Evolutionary conservation across 164 flowering plant species (phyloP), one percentile per base, ranked within the genome.

Genomic region (Chimonanthus salicifolius): DNA sequence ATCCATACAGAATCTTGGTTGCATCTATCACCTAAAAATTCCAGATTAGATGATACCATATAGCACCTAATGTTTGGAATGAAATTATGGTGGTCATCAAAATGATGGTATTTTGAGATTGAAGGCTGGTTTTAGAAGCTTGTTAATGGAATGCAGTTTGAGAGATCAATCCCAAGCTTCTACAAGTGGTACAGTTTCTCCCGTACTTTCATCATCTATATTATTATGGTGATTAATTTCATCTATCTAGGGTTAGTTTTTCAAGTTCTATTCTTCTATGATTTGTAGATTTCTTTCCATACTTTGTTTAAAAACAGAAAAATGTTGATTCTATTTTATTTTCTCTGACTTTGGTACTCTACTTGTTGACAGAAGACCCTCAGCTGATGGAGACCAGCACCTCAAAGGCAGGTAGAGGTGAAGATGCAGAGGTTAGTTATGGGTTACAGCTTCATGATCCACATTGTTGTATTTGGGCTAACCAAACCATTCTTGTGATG

Each of bases 351-450:
- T 66, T 13, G 47, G 68, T 48, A 63, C 47, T 10, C 46, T 45
- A 66, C 45, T 66, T 44, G 68, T 45, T 66, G 68, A 44, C 68
- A 66, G 68, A 66, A 66, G 68, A 66, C 18, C 48, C n/a, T 45
- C 49, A 44, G 68, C 44, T 44, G 48, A 45, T 66, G 68, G 68
- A 66, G n/a, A 66, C 48, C 68, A 66, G 68, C 48, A 66, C 16
- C 20, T 13, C 68, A 66, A 45, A n/a, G 45, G 48, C 68, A 4
- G 68, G 48, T 66, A 49, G 49, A 46, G 68, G 16, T 44, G 68
- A 66, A 66, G 68, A 66, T 44, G 68, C 49, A 66, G 68, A 66
- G 49, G 68, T 66, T 47, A 10, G 45, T 45, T 66, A n/a, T 54
- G 60, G 60, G 16, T 54, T 54, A 54, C 16, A 3, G 11, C n/a